These are phyloP conservation scores for Dittrichia graveolens DNA, from an alignment of 129 eudicot genomes.

Conservation along the genomic window DNA sequence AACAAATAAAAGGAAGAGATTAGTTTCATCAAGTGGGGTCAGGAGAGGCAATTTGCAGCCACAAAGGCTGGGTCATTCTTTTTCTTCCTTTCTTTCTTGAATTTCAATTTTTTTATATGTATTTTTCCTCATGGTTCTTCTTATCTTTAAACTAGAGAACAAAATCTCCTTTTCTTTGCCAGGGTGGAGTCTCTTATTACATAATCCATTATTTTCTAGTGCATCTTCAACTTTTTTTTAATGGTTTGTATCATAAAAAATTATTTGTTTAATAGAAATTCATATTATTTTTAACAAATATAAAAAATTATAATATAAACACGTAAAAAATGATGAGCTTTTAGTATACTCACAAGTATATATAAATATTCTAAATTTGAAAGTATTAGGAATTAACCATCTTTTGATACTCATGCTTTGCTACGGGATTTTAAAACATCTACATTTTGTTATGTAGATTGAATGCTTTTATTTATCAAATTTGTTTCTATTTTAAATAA, in stretches of 20 bases:
- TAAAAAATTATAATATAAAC: too few relatives aligned
- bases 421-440: too few relatives aligned
- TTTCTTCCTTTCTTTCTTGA: not conserved
- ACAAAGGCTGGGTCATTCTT: slow-evolving; percentile 26
- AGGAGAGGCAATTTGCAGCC: slow-evolving; percentile 35
- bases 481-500: too few relatives aligned
- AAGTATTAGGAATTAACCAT: too few relatives aligned
- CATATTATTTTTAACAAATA: too few relatives aligned
- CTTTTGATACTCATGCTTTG: too few relatives aligned
- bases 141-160: slow-evolving; percentile 37
- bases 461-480: too few relatives aligned
- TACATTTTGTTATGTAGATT: too few relatives aligned
- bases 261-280: too few relatives aligned
- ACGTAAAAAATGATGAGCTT: too few relatives aligned
- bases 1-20: slow-evolving; percentile 25
- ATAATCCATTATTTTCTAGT: slow-evolving; percentile 26
- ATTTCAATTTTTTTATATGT: slow-evolving; percentile 9
- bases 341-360: too few relatives aligned
- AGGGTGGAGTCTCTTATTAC: slow-evolving; percentile 34
- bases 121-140: slow-evolving; percentile 29
- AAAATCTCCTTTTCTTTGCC: slow-evolving; percentile 42
- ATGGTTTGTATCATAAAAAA: not conserved
- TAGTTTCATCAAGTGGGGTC: slow-evolving; percentile 29
- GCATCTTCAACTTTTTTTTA: not conserved
- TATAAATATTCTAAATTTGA: too few relatives aligned